Evolutionary conservation across 2,329 filamentous ascomycete species (phyloP).

Genomic region (Ceratocystis cacaofunesta): DNA sequence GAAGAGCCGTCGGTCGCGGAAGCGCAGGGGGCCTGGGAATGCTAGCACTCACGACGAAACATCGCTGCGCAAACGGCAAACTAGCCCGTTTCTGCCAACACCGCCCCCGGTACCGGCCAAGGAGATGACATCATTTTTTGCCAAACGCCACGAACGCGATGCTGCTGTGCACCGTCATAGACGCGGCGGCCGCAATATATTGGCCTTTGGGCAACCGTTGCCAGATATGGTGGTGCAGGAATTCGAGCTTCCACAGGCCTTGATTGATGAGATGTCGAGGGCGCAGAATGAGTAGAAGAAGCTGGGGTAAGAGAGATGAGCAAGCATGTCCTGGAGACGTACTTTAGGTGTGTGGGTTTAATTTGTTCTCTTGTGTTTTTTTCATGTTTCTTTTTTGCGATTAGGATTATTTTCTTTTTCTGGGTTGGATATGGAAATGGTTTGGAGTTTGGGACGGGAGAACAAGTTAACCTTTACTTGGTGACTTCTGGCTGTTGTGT

Average conservation of each 20-base stretch:
- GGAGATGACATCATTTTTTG: conserved; percentile 78
- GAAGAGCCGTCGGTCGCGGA: conserved; percentile 19
- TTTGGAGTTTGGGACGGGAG: neutral
- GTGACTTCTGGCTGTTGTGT: neutral
- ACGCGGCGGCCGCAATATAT: conserved; percentile 51
- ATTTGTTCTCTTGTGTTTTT: neutral
- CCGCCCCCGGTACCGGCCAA: conserved; percentile 28
- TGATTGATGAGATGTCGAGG: conserved; percentile 34
- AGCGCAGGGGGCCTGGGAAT: conserved; percentile 17
- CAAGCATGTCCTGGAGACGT: neutral
- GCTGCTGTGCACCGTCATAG: conserved; percentile 60
- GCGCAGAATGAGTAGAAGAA: conserved; percentile 19
- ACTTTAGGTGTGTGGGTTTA: neutral
- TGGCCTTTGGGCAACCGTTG: conserved; percentile 70
- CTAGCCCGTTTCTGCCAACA: conserved; percentile 18
- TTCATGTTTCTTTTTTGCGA: neutral
- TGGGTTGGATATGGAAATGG: neutral
- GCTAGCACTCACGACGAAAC: conserved; percentile 18
- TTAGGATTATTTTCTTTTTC: neutral
- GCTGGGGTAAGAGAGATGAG: neutral
- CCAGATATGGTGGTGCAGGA: conserved; percentile 57
- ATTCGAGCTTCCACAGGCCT: conserved; percentile 59
- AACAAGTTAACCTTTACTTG: neutral
- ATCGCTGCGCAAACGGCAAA: conserved; percentile 19
- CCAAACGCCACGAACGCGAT: conserved; percentile 64